These are phyloP conservation scores for Uncinocarpus reesii DNA, from an alignment of 2,329 filamentous ascomycete genomes.

Conservation along the genomic window DNA sequence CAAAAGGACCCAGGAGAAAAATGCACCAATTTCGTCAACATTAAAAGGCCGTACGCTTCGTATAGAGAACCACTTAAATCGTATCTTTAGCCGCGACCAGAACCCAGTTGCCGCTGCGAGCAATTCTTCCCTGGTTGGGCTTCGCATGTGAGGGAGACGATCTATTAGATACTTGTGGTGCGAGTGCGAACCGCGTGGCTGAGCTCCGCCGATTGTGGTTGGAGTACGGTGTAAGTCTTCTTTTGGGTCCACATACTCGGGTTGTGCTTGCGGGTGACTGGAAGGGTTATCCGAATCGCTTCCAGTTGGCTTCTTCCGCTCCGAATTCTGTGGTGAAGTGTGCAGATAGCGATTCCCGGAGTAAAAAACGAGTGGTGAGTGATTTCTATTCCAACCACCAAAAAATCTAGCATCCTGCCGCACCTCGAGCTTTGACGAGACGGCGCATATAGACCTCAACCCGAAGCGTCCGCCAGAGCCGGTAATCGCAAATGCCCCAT, in stretches of 20 bases:
- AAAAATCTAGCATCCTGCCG: constrained; percentile 19
- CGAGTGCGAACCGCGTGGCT: background rate
- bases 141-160: constrained; percentile 59
- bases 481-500: constrained; percentile 39
- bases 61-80: constrained; percentile 97
- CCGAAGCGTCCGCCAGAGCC: constrained; percentile 25
- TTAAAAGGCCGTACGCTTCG: constrained; percentile 90
- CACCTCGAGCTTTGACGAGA: constrained; percentile 24
- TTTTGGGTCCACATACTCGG: background rate
- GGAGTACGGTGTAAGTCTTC: background rate
- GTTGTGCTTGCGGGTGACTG: background rate
- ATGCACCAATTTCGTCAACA: constrained; percentile 88
- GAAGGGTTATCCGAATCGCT: background rate
- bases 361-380: constrained; percentile 17
- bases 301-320: background rate
- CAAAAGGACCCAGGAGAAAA: constrained; percentile 88
- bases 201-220: background rate
- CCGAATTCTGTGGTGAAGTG: constrained; percentile 21
- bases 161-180: constrained; percentile 44
- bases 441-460: constrained; percentile 27
- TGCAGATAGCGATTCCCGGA: constrained; percentile 27
- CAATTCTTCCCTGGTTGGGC: constrained; percentile 87
- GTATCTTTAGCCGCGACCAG: constrained; percentile 77
- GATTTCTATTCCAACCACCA: constrained; percentile 18
- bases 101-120: constrained; percentile 85